A percentile compares a stretch with the other conserved stretches of the same genome.
Evolutionary conservation across 129 eudicot species (phyloP).

Genomic region (Flaveria linearis): DNA sequence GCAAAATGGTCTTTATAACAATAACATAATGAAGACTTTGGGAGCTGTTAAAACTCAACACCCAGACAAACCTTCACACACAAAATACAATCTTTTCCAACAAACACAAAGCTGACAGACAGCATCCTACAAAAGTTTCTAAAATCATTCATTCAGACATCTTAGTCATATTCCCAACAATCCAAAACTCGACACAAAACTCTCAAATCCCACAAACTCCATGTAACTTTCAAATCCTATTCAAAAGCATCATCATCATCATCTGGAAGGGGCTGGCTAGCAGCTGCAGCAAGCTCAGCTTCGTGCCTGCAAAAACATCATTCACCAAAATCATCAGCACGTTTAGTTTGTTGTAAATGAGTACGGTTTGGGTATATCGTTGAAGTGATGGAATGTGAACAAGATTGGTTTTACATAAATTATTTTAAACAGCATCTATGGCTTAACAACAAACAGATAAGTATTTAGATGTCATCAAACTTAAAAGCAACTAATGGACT

Average conservation of each 20-base stretch:
- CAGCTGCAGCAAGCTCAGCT: slow-evolving; percentile 60
- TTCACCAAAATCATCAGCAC: not conserved
- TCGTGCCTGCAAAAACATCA: slow-evolving; percentile 46
- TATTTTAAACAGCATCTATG: no score
- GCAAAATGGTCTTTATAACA: not conserved
- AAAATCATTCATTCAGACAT: slow-evolving; percentile 24
- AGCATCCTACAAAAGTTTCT: slow-evolving; percentile 18
- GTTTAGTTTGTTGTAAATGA: not conserved
- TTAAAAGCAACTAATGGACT: not conserved
- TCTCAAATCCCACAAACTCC: slow-evolving; percentile 8
- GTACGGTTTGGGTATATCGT: no score
- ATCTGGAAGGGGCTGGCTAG: slow-evolving; percentile 68
- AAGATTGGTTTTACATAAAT: not conserved
- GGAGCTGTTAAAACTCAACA: slow-evolving; percentile 35
- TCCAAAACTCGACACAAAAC: slow-evolving; percentile 14
- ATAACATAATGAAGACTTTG: not conserved
- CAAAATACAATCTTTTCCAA: not conserved
- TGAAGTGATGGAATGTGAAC: no score
- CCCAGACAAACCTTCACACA: slow-evolving; percentile 32
- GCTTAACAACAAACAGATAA: not conserved
- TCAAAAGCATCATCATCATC: slow-evolving; percentile 75
- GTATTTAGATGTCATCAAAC: not conserved
- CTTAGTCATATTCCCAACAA: slow-evolving; percentile 14
- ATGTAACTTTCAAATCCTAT: slow-evolving; percentile 14
- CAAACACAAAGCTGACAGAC: slow-evolving; percentile 19